Evolutionary conservation across 176 grass and related monocot genomes (phyloP), one percentile per base, ranked within the genome.

Genomic region (Aegilops sharonensis): DNA sequence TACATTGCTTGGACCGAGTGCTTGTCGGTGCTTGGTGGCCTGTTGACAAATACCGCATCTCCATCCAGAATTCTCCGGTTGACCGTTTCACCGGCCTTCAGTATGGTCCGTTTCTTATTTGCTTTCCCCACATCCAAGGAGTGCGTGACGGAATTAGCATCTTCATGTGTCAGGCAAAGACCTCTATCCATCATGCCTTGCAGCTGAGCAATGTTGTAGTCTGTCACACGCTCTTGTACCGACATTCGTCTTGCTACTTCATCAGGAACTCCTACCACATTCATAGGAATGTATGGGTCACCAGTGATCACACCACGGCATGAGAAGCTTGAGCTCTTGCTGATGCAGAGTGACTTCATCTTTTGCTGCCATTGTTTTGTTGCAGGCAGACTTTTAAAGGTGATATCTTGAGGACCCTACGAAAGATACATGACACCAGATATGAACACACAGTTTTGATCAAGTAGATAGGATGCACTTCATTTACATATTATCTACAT

Each of bases 21-120:
- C 77, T 86, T 92, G 75, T 94, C 79, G 18, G 90, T 92, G 72
- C 90, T 94, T 79, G 93, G 93, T 79, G 93, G 85, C 57, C 87
- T 81, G 59, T 92, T 94, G 60, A 92, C 86, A 70, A 94, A 94
- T 62, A 94, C 87, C 8, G 90, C 37, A 78, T 92, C 93, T 36
- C 90, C 85, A 3, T 92, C 90, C 17, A 94, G 35, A 69, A 90
- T 81, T 82, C 85, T 88, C 25, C 90, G 78, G 50, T 94, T 57
- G n/a, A 94, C 61, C 79, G 78, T 68, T 54, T 94, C 85, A 20
- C 93, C 93, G 78, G 92, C 66, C 48, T 89, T 94, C 21, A 92
- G 42, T 61, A 30, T 71, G 64, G 68, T 68, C 29, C 72, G 42
- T 50, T 78, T 91, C 85, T 92, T 94, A 13, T 71, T 90, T 24